Evolutionary conservation across 306 rosid species (phyloP).

Genomic region (Begonia peltatifolia): DNA sequence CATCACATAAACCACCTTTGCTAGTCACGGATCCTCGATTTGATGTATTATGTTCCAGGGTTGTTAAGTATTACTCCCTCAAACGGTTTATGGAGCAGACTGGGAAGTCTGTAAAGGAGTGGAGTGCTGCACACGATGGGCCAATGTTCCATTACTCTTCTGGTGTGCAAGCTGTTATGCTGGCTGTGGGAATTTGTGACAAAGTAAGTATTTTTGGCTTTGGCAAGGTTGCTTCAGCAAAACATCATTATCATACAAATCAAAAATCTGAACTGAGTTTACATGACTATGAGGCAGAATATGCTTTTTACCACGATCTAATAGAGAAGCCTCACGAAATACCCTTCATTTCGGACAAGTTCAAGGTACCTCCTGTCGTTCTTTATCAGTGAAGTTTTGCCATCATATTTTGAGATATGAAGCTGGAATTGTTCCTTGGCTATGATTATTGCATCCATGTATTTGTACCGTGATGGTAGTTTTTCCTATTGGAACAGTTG

Average conservation of each 20-base stretch:
- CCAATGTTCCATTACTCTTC: slow-evolving; percentile 79
- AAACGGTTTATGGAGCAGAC: slow-evolving; percentile 55
- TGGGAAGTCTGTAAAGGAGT: slow-evolving; percentile 52
- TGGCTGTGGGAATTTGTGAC: slow-evolving; percentile 86
- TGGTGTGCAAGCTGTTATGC: slow-evolving; percentile 91
- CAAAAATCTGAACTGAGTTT: slow-evolving; percentile 82
- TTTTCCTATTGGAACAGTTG: background rate
- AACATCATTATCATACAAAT: slow-evolving; percentile 86
- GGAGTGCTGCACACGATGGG: slow-evolving; percentile 70
- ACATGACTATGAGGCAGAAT: slow-evolving; percentile 94
- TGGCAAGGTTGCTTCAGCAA: slow-evolving; percentile 66
- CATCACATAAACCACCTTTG: slow-evolving; percentile 56
- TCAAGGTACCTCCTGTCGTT: slow-evolving; percentile 68
- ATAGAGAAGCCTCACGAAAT: slow-evolving; percentile 37
- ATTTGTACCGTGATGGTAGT: slow-evolving; percentile 9
- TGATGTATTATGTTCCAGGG: slow-evolving; percentile 53
- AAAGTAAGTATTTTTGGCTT: slow-evolving; percentile 73
- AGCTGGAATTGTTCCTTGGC: slow-evolving; percentile 9
- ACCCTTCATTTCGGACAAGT: slow-evolving; percentile 56
- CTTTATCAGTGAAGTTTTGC: slow-evolving; percentile 41
- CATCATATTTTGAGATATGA: background rate
- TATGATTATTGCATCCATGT: background rate
- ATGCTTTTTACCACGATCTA: slow-evolving; percentile 61
- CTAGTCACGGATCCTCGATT: slow-evolving; percentile 76
- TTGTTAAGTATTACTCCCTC: slow-evolving; percentile 88